phyloP scores from a whole-genome alignment of 2,329 filamentous ascomycete species.

The Claviceps sorghi region DNA sequence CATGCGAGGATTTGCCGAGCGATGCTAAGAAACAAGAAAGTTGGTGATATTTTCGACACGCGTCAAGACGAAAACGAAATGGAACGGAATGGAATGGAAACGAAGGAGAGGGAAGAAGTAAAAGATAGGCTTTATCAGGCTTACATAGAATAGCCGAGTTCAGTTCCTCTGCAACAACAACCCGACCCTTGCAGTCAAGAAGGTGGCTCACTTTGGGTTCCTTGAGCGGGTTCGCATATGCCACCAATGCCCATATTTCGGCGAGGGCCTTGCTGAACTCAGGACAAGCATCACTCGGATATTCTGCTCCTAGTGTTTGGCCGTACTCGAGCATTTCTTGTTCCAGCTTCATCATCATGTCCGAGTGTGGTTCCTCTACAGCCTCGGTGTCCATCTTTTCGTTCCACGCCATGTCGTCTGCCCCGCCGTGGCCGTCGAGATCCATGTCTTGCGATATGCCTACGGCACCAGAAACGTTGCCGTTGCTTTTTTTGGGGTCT shows the following conservation, averaged over 20 bases:
- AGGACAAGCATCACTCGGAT: constrained; percentile 51
- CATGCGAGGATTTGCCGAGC: constrained; percentile 74
- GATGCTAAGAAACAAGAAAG: constrained; percentile 44
- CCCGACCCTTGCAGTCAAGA: constrained; percentile 59
- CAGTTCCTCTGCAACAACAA: constrained; percentile 76
- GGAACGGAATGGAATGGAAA: no score
- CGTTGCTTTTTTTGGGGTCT: constrained; percentile 28
- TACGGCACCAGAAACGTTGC: constrained; percentile 24
- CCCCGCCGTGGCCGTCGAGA: constrained; percentile 33
- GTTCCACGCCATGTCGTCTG: constrained; percentile 22
- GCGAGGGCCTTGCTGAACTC: constrained; percentile 60
- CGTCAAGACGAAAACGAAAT: neutral
- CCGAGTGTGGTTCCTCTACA: constrained; percentile 17
- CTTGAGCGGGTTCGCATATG: constrained; percentile 67
- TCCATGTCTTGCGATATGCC: constrained; percentile 35
- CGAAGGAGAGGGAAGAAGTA: neutral
- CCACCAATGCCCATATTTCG: constrained; percentile 78
- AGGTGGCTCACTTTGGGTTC: constrained; percentile 63
- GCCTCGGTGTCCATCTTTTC: constrained; percentile 40
- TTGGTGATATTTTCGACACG: neutral
- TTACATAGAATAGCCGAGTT: constrained; percentile 84
- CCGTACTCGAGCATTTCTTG: constrained; percentile 65
- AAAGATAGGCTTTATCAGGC: constrained; percentile 17
- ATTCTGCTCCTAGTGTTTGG: constrained; percentile 62
- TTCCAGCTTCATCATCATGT: constrained; percentile 35